phyloP scores from a whole-genome alignment of 2,329 filamentous ascomycete genomes.

The Cladosporium phlei region DNA sequence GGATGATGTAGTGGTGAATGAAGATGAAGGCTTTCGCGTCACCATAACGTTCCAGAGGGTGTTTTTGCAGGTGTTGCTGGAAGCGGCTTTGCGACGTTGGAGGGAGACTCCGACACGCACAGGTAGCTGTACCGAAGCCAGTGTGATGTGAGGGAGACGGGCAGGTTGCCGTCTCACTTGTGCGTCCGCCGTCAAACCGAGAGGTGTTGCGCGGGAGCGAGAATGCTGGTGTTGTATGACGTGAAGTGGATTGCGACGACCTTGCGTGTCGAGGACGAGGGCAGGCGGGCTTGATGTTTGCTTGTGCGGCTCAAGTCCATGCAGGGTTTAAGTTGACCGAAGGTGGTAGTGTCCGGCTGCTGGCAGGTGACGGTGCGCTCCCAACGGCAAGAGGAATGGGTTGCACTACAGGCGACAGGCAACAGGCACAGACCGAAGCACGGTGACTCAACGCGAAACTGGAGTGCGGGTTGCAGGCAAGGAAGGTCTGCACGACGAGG shows the following conservation, averaged over 20 bases:
- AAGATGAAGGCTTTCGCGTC: constrained; percentile 26
- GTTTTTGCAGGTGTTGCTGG: constrained; percentile 19
- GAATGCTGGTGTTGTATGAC: constrained; percentile 6
- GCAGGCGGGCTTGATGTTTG: constrained; percentile 6
- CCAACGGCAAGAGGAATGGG: constrained; percentile 10
- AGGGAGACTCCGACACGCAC: constrained; percentile 25
- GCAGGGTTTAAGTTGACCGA: constrained; percentile 8
- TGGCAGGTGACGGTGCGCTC: constrained; percentile 12
- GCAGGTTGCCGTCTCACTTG: constrained; percentile 14
- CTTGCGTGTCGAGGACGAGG: constrained; percentile 7
- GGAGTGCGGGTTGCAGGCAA: constrained; percentile 12
- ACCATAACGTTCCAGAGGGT: constrained; percentile 28
- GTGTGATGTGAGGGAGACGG: constrained; percentile 22
- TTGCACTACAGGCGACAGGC: constrained; percentile 10
- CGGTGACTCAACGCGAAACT: constrained; percentile 14
- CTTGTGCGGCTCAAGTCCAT: constrained; percentile 12
- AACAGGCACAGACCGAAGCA: constrained; percentile 9
- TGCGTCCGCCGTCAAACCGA: constrained; percentile 13
- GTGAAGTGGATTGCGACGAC: constrained; percentile 13
- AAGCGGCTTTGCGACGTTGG: constrained; percentile 16
- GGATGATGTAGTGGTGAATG: constrained; percentile 28
- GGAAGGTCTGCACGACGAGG: constrained; percentile 8
- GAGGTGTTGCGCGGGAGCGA: constrained; percentile 5
- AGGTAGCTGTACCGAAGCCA: constrained; percentile 31
- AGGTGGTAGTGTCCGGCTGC: constrained; percentile 5